These are phyloP conservation scores for Coemansia aciculifera DNA, from an alignment of 192 early-diverging fungal species.

Conservation along the genomic window DNA sequence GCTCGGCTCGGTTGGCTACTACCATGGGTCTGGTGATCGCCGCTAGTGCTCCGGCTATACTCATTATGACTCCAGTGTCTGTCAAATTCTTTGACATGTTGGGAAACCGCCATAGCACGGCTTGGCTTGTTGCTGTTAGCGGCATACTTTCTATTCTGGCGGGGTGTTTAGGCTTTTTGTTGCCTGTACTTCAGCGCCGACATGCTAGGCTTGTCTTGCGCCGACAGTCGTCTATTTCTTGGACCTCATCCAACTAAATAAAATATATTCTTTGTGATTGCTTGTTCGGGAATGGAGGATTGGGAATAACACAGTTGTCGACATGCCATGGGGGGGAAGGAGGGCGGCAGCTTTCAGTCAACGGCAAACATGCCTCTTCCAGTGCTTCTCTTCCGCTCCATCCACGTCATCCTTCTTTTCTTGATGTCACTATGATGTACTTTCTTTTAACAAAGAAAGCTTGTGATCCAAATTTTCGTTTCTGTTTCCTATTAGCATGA, in stretches of 20 bases:
- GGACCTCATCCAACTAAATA: neutral
- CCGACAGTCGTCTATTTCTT: slow-evolving; percentile 8
- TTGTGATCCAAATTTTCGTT: too few relatives aligned
- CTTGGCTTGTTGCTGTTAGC: slow-evolving; percentile 27
- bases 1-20: slow-evolving; percentile 23
- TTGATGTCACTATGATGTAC: too few relatives aligned
- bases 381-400: neutral
- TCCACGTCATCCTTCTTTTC: neutral
- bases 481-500: too few relatives aligned
- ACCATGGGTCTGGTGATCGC: slow-evolving; percentile 21
- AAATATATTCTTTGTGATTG: neutral
- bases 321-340: neutral
- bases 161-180: slow-evolving; percentile 4
- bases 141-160: slow-evolving; percentile 31
- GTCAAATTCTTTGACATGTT: slow-evolving; percentile 20
- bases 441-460: too few relatives aligned
- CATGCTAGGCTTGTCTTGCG: slow-evolving; percentile 3
- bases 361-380: neutral
- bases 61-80: slow-evolving; percentile 24
- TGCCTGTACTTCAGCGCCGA: slow-evolving; percentile 32
- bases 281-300: neutral
- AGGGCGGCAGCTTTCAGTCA: neutral
- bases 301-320: neutral
- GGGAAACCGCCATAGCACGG: neutral
- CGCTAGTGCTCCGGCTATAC: slow-evolving; percentile 19